Evolutionary conservation across 2,329 filamentous ascomycete species (phyloP), one percentile per base, ranked within the genome.

Genomic region (Cladosporium velox): DNA sequence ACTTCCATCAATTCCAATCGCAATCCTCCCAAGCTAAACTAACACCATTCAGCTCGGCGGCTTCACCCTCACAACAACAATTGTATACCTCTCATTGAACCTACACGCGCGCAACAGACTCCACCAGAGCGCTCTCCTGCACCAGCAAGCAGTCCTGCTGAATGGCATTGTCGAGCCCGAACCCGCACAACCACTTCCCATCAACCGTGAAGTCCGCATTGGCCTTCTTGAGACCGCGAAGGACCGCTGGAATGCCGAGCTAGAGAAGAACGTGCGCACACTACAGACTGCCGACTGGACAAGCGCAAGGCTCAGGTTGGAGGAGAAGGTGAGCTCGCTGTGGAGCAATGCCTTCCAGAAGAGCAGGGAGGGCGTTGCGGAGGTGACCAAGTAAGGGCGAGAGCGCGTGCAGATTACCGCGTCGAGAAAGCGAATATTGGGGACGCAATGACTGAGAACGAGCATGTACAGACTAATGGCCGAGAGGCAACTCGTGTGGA

Each of bases 11-110:
- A 11, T 24, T 14, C 41, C 34, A 24, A 55, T 51, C 54, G 18
- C 69, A 26, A n/a, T 55, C 7, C 41, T 47, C n/a, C n/a, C 38
- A 58, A 24, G 63, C 21, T 32, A 55, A 47, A 59, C 67, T 65
- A 55, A 64, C 59, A 54, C 24, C 57, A 26, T 21, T 12, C 70
- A 84, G 82, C 77, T 84, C 67, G 80, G 81, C 72, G 82, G 82
- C 74, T 76, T 84, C 67, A 84, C 82, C 67, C 78, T 84, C 64
- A 84, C 82, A 60, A 79, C 81, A 12, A 77, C 81, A n/a, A 59
- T 79, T 62, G 68, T 79, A 67, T 79, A 80, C 72, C 73, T 79
- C 64, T 75, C 75, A 28, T 65, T 78, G 28, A 58, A 76, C 38
- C 72, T 83, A 38, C 82, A 84, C 76, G 77, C 78, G n/a, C 77